Evolutionary conservation across 495 filamentous ascomycete species (phyloP), one percentile per base, ranked within the genome.

Genomic region (Penicillium chermesinum): DNA sequence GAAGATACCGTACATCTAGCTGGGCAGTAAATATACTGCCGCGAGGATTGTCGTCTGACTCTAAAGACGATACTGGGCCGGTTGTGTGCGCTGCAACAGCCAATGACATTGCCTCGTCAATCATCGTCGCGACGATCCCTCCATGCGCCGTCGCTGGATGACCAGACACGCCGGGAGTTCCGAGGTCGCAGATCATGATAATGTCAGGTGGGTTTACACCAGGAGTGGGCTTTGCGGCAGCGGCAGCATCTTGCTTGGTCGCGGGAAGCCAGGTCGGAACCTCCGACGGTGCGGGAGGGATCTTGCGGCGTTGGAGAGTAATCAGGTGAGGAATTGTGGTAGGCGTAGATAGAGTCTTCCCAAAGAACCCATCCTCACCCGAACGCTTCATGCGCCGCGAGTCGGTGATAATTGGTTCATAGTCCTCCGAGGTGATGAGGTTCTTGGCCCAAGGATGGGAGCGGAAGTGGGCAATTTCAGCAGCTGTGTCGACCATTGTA

Each of bases 91-190:
- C 48, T 16, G 61, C 57, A 9, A 72, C 61, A 21, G 65, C 63
- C 15, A 67, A 42, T 4, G 61, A 70, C 69, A 73, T 72, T 10
- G 76, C 73, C 65, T 84, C 82, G 65, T 89, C 88, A 51, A 88
- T 80, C 21, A 88, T 55, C 1, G 84, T 87, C 1, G 85, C 86
- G 25, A 88, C 62, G 10, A 91, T 51, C 6, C 72, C 72, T 0
- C 71, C 71, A 48, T 75, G 71, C 18, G 60, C 67, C 1, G 64
- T 71, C 0, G 39, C 48, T 12, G 71, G 67, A 46, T 73, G 69
- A 0, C 71, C 71, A 20, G 61, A 62, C 0, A 75, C 38, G 1
- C 71, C 71, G 2, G 70, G 62, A 10, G 53, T 57, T 1, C 54
- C 52, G 3, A 75, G 59, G 9, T 63, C 53, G 20, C 67, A 53